Conservation (phyloP, 2,329 filamentous ascomycete species). For the Ceratocystis eucalypticola region DNA sequence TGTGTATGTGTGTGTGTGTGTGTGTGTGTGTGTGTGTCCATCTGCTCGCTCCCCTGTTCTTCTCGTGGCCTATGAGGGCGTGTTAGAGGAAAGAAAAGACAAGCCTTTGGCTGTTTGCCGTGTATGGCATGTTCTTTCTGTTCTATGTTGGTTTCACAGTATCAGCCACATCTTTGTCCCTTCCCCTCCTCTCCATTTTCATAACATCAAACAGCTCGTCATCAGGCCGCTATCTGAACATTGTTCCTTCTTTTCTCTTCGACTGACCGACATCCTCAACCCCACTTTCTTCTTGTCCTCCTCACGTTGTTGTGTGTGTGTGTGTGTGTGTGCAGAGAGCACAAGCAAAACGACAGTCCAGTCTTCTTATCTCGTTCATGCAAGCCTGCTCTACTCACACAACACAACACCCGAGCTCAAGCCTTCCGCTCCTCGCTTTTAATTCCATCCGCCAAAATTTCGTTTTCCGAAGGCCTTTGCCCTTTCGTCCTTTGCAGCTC, state of each 20-base stretch:
- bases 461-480: not conserved
- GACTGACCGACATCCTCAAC: not conserved
- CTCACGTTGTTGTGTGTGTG: not conserved
- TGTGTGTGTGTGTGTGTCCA: not conserved
- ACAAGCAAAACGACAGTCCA: not conserved
- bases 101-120: not conserved
- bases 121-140: not conserved
- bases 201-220: not conserved
- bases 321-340: not conserved
- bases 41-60: no score
- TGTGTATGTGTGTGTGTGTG: not conserved
- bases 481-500: not conserved
- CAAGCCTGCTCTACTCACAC: not conserved
- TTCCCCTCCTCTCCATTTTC: not conserved
- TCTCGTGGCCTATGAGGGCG: not conserved
- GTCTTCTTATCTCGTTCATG: conserved; percentile 3
- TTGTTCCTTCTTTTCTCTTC: not conserved
- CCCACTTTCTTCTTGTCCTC: not conserved
- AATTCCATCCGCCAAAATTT: no score
- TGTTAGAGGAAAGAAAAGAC: not conserved
- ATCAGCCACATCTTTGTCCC: not conserved
- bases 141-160: not conserved
- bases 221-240: not conserved
- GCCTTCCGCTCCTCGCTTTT: no score
- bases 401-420: not conserved